phyloP scores from a whole-genome alignment of 2,329 filamentous ascomycete species.

The Pestalotiopsis sp. region DNA sequence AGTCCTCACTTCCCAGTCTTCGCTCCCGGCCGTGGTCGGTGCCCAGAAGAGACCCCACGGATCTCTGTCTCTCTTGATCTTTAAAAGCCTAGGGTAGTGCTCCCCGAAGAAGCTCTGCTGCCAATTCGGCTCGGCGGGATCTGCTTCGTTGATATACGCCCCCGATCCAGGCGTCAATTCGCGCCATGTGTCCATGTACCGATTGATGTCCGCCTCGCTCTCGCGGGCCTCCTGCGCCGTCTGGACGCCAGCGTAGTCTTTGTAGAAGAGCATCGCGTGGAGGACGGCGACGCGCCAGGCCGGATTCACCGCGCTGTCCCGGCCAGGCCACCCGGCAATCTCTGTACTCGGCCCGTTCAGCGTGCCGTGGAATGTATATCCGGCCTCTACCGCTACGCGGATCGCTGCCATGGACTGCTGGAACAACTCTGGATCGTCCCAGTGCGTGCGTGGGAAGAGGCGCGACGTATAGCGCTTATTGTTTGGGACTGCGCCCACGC shows the following conservation, averaged over 20 bases:
- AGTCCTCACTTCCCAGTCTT: constrained; percentile 17
- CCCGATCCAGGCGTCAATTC: constrained; percentile 5
- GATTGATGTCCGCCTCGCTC: constrained; percentile 5
- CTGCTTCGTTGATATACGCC: constrained; percentile 1
- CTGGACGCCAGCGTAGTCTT: constrained; percentile 3
- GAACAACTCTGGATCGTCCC: constrained; percentile 27
- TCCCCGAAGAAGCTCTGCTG: constrained; percentile 8
- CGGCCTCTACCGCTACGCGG: constrained; percentile 39
- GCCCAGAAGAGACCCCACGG: constrained; percentile 23
- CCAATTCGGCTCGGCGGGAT: constrained; percentile 5
- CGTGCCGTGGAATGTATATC: constrained; percentile 37
- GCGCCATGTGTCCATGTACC: neutral
- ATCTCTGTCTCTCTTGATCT: constrained; percentile 16
- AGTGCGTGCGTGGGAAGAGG: constrained; percentile 33
- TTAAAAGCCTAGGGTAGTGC: constrained; percentile 12
- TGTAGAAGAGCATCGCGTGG: constrained; percentile 5
- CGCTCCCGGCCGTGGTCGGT: constrained; percentile 18
- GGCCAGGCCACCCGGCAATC: constrained; percentile 32
- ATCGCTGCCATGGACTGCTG: constrained; percentile 32
- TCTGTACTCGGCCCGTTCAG: constrained; percentile 31
- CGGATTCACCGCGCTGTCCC: constrained; percentile 41
- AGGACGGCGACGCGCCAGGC: constrained; percentile 38
- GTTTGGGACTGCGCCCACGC: constrained; percentile 30
- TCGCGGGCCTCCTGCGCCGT: neutral
- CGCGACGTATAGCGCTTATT: constrained; percentile 35